Evolutionary conservation across 2,329 filamentous ascomycete species (phyloP).

Genomic region (Diaporthe sp.): DNA sequence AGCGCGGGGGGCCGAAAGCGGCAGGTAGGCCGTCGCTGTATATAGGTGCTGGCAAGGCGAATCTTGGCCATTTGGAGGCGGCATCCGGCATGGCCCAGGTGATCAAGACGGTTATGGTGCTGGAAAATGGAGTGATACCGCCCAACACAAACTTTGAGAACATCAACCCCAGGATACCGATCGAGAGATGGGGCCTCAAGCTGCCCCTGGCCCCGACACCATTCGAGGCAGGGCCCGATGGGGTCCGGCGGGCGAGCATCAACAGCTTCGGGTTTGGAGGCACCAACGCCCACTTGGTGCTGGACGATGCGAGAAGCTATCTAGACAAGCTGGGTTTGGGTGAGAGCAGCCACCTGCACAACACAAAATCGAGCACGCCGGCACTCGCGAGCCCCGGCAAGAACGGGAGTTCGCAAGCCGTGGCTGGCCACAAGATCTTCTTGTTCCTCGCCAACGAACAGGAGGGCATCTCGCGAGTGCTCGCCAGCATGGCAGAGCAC

Average conservation of each 20-base stretch:
- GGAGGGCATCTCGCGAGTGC: constrained; percentile 34
- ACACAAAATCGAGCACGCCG: constrained; percentile 11
- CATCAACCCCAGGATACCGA: constrained; percentile 40
- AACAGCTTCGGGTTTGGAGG: constrained; percentile 62
- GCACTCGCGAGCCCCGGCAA: background rate
- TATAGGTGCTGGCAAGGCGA: constrained; percentile 52
- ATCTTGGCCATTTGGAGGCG: constrained; percentile 41
- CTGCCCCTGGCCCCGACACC: constrained; percentile 39
- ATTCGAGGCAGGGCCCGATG: constrained; percentile 40
- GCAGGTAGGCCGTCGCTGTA: constrained; percentile 39
- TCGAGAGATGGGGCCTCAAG: constrained; percentile 39
- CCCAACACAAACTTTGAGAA: constrained; percentile 46
- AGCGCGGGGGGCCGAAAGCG: constrained; percentile 42
- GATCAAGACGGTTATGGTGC: constrained; percentile 37
- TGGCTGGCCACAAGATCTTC: constrained; percentile 32
- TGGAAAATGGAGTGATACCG: constrained; percentile 44
- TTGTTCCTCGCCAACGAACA: constrained; percentile 34
- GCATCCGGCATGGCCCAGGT: constrained; percentile 33
- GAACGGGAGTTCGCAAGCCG: background rate
- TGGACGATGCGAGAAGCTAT: constrained; percentile 46
- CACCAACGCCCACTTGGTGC: constrained; percentile 58
- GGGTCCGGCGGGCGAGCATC: constrained; percentile 45
- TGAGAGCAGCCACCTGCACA: constrained; percentile 4
- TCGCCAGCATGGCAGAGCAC: constrained; percentile 29
- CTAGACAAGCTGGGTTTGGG: constrained; percentile 24